Conservation (phyloP, 2,329 filamentous ascomycete species). For the Fusarium sp. region DNA sequence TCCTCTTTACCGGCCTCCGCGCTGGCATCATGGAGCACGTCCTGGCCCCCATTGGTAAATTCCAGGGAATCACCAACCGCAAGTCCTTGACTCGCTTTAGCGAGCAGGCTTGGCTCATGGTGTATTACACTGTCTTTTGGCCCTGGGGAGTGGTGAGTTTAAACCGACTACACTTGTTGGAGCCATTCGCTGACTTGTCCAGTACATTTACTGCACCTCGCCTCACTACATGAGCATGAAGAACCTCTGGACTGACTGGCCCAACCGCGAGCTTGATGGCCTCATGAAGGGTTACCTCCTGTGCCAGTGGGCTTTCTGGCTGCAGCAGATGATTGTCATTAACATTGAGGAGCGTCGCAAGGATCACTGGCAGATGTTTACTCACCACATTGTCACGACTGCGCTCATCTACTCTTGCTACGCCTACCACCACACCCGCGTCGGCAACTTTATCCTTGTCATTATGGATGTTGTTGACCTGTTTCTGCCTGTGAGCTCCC, state of each 20-base stretch:
- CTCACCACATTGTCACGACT: slow-evolving; percentile 92
- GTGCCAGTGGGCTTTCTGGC: slow-evolving; percentile 90
- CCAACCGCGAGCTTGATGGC: slow-evolving; percentile 78
- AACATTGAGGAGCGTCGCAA: slow-evolving; percentile 95
- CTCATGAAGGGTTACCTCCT: slow-evolving; percentile 91
- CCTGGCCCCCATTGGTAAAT: slow-evolving; percentile 80
- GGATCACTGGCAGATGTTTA: slow-evolving; percentile 96
- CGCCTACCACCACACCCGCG: slow-evolving; percentile 85
- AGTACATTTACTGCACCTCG: slow-evolving; percentile 86
- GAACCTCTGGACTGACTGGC: slow-evolving; percentile 88
- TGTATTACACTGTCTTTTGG: slow-evolving; percentile 89
- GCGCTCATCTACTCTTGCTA: slow-evolving; percentile 85
- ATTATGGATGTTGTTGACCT: slow-evolving; percentile 96
- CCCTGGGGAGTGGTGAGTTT: slow-evolving; percentile 80
- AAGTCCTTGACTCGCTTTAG: slow-evolving; percentile 88
- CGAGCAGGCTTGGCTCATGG: slow-evolving; percentile 91
- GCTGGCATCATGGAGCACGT: slow-evolving; percentile 89
- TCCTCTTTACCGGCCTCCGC: slow-evolving; percentile 88
- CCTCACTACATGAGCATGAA: slow-evolving; percentile 81
- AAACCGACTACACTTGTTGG: too few species aligned
- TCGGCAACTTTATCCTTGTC: slow-evolving; percentile 88
- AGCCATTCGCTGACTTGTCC: slow-evolving; percentile 4
- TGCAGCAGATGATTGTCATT: slow-evolving; percentile 94
- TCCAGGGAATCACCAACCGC: slow-evolving; percentile 77
- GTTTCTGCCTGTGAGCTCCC: slow-evolving; percentile 84